These are phyloP conservation scores for Solanum etuberosum DNA, from an alignment of 257 asterid genomes.

Conservation along the genomic window DNA sequence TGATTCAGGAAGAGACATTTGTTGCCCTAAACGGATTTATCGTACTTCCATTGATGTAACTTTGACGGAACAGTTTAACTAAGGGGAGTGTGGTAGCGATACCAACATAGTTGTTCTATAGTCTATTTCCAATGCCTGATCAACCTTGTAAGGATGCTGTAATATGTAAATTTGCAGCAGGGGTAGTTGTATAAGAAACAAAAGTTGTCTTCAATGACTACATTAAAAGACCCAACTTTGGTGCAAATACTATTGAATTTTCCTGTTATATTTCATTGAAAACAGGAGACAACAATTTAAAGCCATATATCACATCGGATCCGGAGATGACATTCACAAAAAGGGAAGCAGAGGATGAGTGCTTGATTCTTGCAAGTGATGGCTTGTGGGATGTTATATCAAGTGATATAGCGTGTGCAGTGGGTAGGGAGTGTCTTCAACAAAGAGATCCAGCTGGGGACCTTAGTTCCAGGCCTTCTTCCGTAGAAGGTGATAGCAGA, in stretches of 20 bases:
- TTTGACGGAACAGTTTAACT: not conserved
- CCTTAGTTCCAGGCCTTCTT: not conserved
- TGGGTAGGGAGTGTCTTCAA: slow-evolving; percentile 4
- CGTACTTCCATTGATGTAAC: not conserved
- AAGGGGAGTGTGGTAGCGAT: not conserved
- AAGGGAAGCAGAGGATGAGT: slow-evolving; percentile 11
- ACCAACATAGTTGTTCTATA: not conserved
- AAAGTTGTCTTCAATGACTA: too few relatives aligned
- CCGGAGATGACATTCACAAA: slow-evolving; percentile 6
- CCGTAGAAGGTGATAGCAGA: not conserved
- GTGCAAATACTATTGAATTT: not conserved
- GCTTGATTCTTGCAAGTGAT: slow-evolving; percentile 10
- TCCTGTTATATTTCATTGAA: not conserved
- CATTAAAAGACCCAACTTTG: too few relatives aligned
- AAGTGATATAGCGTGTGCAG: not conserved
- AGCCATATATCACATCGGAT: slow-evolving; percentile 2
- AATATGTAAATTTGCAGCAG: not conserved
- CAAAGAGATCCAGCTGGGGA: not conserved
- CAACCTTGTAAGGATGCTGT: not conserved
- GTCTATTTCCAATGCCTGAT: not conserved
- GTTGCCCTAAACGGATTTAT: not conserved
- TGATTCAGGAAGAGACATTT: not conserved
- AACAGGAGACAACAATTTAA: slow-evolving; percentile 7
- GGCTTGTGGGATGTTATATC: slow-evolving; percentile 18
- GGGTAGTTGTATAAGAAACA: not conserved